phyloP scores from a whole-genome alignment of 495 filamentous ascomycete species.

The Oidiodendron maius region DNA sequence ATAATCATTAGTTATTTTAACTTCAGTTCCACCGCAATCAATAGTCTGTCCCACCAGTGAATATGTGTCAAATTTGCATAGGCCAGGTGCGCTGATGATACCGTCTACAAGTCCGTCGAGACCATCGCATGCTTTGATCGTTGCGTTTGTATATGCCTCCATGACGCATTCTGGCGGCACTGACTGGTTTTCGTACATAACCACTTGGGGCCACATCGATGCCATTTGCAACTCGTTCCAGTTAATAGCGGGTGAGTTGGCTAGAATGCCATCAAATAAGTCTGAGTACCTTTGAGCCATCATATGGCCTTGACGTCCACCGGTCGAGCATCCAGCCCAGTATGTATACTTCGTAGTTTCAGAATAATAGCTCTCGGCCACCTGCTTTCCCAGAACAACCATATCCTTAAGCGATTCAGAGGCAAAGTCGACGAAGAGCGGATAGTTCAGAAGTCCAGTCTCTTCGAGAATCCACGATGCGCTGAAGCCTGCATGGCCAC shows the following conservation, averaged over 20 bases:
- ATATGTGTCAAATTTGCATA: conserved; percentile 15
- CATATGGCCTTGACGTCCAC: conserved; percentile 35
- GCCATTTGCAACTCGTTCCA: conserved; percentile 17
- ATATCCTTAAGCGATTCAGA: conserved; percentile 22
- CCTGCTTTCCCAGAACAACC: conserved; percentile 27
- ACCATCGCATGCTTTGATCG: conserved; percentile 31
- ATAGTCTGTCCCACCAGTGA: not conserved
- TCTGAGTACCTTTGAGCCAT: conserved; percentile 35
- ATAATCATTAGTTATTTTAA: not conserved
- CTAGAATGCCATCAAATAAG: conserved; percentile 36
- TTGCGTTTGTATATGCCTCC: conserved; percentile 24
- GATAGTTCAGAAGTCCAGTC: conserved; percentile 36
- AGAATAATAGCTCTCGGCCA: conserved; percentile 30
- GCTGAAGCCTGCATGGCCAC: conserved; percentile 21
- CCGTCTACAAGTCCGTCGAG: conserved; percentile 34
- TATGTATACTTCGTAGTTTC: conserved; percentile 32
- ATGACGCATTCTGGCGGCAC: conserved; percentile 26
- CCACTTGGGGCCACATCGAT: conserved; percentile 24
- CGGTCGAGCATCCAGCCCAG: conserved; percentile 39
- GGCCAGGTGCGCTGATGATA: conserved; percentile 21
- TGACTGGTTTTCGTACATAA: conserved; percentile 24
- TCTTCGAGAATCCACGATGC: conserved; percentile 32
- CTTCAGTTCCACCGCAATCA: not conserved
- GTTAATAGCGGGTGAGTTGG: conserved; percentile 30
- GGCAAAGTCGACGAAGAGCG: conserved; percentile 32